These are phyloP conservation scores for Phaeomoniella chlamydospora DNA, from an alignment of 2,329 filamentous ascomycete genomes.

Conservation along the genomic window DNA sequence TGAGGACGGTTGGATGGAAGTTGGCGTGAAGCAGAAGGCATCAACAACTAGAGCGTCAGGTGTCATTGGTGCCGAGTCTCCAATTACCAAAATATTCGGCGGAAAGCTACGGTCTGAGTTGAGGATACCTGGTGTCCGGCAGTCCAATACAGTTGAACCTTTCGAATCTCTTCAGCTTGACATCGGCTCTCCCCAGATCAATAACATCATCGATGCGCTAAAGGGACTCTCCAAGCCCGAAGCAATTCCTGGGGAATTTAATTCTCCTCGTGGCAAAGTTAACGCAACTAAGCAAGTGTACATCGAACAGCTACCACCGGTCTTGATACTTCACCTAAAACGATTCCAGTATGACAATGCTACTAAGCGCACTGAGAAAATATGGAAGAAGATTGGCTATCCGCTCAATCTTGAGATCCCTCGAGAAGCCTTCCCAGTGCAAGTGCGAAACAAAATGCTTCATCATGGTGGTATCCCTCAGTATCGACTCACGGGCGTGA, in stretches of 20 bases:
- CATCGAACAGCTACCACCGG: slow-evolving; percentile 79
- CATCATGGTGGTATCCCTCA: slow-evolving; percentile 58
- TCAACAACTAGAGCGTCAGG: slow-evolving; percentile 79
- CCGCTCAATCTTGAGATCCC: slow-evolving; percentile 90
- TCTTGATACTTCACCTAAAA: slow-evolving; percentile 89
- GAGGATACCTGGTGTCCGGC: slow-evolving; percentile 70
- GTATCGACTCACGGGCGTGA: slow-evolving; percentile 76
- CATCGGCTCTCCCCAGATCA: slow-evolving; percentile 73
- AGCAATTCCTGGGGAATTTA: slow-evolving; percentile 71
- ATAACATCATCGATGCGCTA: slow-evolving; percentile 83
- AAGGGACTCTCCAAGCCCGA: slow-evolving; percentile 74
- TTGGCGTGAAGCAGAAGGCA: slow-evolving; percentile 80
- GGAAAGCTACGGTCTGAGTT: slow-evolving; percentile 84
- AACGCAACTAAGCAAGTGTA: slow-evolving; percentile 86
- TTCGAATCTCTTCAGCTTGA: slow-evolving; percentile 92
- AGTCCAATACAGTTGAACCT: slow-evolving; percentile 82
- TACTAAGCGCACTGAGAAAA: slow-evolving; percentile 76
- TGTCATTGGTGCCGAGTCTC: slow-evolving; percentile 55
- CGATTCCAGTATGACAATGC: slow-evolving; percentile 90
- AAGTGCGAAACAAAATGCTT: slow-evolving; percentile 52
- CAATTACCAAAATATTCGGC: slow-evolving; percentile 87
- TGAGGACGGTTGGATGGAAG: slow-evolving; percentile 73
- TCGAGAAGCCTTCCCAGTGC: slow-evolving; percentile 69
- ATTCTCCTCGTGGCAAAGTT: slow-evolving; percentile 61
- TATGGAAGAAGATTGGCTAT: slow-evolving; percentile 96